Base-by-base conservation (phyloP, 164 flowering plant genomes). In the Magnolia changhungtana region DNA sequence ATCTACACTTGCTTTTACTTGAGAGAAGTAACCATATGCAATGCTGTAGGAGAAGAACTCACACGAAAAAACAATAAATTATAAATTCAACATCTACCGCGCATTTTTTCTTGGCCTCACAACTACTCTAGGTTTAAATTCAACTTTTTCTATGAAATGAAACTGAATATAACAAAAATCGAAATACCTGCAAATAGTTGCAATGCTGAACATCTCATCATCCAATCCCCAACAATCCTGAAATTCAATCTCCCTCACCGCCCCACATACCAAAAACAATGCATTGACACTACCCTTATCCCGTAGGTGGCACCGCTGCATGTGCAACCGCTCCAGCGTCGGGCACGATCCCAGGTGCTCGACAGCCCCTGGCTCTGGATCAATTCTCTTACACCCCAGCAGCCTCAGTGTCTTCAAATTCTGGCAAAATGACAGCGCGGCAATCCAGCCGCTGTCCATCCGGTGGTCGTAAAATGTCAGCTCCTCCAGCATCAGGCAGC, bases 371-470 rank as follows among this genome's bases (percentile, higher is more conserved):
- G 92, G 92, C 78, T 75, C 74, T 0, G 78, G 49, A 85, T 96
- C 99, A 64, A 96, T 88, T 72, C 37, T 82, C 81, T 85, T 89
- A 77, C 97, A 96, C 0, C 95, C 90, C 78, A 81, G 79, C 76
- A 96, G 75, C 82, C 78, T 90, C 86, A 96, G 84, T 58, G 90
- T 91, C 89, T 90, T 96, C 88, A 96, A 87, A 83, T 93, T 94
- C 69, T 81, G 88, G 80, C 97, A 96, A 67, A 79, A 93, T 2
- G 88, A 83, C 55, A 96, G 80, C 0, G 85, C 98, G 1, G 92
- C 84, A 72, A 94, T 67, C 99, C 99, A 96, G 4, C 99, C 99
- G 50, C 79, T 90, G 50, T 94, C 99, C 97, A 94, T 90, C 78
- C 87, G 84, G 49, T 93, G 96, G 74, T 90, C 85, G 75, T 77